A percentile compares a stretch with the other conserved stretches of the same genome.
Conservation (phyloP, 306 rosid species). For the barrel medic (Medicago truncatula) region DNA sequence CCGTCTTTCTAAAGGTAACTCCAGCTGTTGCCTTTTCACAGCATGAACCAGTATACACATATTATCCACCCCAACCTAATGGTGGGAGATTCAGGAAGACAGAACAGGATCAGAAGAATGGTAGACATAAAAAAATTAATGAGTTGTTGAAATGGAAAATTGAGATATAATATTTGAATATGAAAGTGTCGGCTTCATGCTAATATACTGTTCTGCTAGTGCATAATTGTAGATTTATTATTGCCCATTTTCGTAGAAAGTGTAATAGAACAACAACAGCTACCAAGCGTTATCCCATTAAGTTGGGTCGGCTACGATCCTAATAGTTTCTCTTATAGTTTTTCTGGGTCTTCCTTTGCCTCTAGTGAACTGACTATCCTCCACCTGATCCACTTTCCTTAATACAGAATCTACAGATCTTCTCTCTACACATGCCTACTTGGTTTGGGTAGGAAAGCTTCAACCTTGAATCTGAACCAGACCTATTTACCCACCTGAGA, state of each 20-base stretch:
- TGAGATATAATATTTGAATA: conserved; percentile 4
- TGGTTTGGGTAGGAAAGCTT: too few relatives aligned
- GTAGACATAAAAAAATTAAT: conserved; percentile 14
- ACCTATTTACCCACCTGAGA: too few relatives aligned
- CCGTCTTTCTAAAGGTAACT: conserved; percentile 85
- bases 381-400: too few relatives aligned
- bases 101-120: conserved; percentile 35
- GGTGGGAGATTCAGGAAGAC: conserved; percentile 30
- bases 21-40: conserved; percentile 85
- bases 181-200: conserved; percentile 13
- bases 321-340: too few relatives aligned
- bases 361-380: too few relatives aligned
- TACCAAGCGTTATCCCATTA: too few relatives aligned
- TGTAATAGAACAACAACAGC: not conserved
- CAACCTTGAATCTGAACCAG: too few relatives aligned
- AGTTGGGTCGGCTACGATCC: too few relatives aligned
- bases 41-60: conserved; percentile 98
- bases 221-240: conserved; percentile 1
- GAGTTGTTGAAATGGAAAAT: conserved; percentile 28
- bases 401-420: too few relatives aligned
- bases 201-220: conserved; percentile 24
- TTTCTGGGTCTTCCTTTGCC: too few relatives aligned
- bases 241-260: conserved; percentile 20
- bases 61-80: conserved; percentile 97
- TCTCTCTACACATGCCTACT: too few relatives aligned